phyloP scores from a whole-genome alignment of 257 asterid genomes.

The Nicotiana knightiana region DNA sequence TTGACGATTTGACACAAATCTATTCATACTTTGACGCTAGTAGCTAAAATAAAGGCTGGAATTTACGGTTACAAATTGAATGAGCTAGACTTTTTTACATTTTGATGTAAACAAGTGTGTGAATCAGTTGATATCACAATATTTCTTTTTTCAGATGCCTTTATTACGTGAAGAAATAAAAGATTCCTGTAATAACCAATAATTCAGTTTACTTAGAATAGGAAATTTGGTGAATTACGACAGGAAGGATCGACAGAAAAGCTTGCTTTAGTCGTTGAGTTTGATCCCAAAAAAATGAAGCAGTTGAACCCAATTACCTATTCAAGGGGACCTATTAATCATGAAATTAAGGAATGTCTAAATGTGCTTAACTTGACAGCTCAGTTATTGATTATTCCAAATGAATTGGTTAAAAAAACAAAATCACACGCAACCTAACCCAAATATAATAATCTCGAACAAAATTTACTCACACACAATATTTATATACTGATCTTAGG shows the following conservation, averaged over 20 bases:
- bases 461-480: neutral
- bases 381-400: neutral
- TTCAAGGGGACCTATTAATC: neutral
- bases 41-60: neutral
- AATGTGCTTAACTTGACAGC: conserved; percentile 21
- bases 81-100: neutral
- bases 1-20: neutral
- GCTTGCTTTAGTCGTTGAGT: neutral
- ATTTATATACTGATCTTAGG: no score
- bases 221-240: neutral
- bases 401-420: neutral
- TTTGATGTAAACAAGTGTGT: neutral
- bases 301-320: neutral
- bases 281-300: neutral
- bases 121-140: neutral
- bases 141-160: neutral
- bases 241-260: neutral
- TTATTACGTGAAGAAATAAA: no score
- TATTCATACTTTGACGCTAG: neutral
- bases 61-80: neutral
- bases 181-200: neutral
- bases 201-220: neutral
- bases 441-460: neutral
- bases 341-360: neutral
- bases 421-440: conserved; percentile 3